These are phyloP conservation scores for Lepidium africanum DNA, from an alignment of 345 rosid genomes.

Conservation along the genomic window DNA sequence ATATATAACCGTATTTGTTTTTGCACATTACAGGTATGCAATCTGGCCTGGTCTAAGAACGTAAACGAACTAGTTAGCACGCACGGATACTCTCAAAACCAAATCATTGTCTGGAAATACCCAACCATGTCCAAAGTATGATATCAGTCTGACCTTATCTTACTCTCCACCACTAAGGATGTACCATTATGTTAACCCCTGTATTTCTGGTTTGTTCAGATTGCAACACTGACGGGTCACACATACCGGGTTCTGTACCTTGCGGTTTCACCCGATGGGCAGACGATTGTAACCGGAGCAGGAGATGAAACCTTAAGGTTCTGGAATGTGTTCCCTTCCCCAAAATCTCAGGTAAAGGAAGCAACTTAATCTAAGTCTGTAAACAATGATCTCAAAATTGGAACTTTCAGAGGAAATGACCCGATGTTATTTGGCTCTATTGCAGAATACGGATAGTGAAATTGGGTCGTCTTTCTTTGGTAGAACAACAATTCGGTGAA, in stretches of 20 bases:
- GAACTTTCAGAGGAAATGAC: not conserved
- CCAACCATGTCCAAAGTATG: constrained; percentile 94
- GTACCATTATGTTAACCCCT: not conserved
- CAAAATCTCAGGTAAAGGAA: constrained; percentile 67
- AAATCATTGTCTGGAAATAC: constrained; percentile 95
- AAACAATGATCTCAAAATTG: not conserved
- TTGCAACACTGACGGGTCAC: constrained; percentile 96
- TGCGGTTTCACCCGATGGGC: constrained; percentile 98
- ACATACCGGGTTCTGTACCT: constrained; percentile 90
- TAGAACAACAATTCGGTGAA: constrained; percentile 39
- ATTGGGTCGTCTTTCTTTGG: constrained; percentile 79
- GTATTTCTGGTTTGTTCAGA: constrained; percentile 41
- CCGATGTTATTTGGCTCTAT: not conserved
- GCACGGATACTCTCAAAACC: constrained; percentile 98
- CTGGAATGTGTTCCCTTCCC: constrained; percentile 97
- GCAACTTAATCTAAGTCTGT: not conserved
- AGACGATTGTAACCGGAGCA: constrained; percentile 98
- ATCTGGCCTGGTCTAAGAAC: constrained; percentile 96
- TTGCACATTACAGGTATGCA: constrained; percentile 63
- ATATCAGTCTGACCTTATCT: not conserved
- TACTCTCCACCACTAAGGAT: not conserved
- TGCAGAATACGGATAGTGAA: constrained; percentile 75
- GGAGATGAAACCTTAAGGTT: constrained; percentile 97
- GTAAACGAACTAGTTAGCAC: constrained; percentile 96
- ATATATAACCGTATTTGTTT: not conserved